These are phyloP conservation scores for Aquilaria agallochum DNA, from an alignment of 441 rosid species.

Conservation along the genomic window DNA sequence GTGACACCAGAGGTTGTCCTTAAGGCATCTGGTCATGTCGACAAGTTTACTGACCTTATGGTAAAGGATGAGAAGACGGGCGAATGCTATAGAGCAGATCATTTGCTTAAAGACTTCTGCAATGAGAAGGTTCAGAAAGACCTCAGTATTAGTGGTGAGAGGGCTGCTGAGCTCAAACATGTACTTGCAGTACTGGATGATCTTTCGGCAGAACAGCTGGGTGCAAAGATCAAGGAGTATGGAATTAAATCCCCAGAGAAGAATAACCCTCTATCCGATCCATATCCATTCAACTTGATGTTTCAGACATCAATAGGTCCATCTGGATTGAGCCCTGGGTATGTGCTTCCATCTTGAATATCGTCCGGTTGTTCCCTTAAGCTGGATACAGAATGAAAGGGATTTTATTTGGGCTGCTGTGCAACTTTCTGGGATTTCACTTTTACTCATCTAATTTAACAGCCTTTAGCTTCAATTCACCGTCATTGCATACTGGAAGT, in stretches of 20 bases:
- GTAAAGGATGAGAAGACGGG: conserved; percentile 77
- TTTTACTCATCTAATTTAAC: neutral
- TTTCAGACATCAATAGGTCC: conserved; percentile 80
- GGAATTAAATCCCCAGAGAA: conserved; percentile 66
- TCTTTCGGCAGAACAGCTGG: conserved; percentile 62
- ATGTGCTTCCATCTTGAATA: conserved; percentile 14
- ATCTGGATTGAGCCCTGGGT: conserved; percentile 65
- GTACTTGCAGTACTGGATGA: conserved; percentile 67
- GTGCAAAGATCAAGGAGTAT: conserved; percentile 74
- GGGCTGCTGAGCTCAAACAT: conserved; percentile 59
- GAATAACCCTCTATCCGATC: conserved; percentile 56
- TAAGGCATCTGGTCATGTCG: conserved; percentile 80
- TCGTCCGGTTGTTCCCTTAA: neutral
- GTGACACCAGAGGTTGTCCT: conserved; percentile 77
- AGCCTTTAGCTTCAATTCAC: neutral
- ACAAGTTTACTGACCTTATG: conserved; percentile 78
- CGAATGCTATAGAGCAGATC: conserved; percentile 70
- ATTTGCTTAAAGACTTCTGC: conserved; percentile 70
- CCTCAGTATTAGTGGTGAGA: conserved; percentile 37
- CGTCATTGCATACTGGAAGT: neutral
- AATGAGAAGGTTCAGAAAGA: conserved; percentile 73
- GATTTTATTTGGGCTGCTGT: neutral
- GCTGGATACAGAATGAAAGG: neutral
- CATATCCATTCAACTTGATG: conserved; percentile 72
- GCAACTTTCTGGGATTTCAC: neutral